Base-by-base conservation (phyloP, 495 filamentous ascomycete genomes). In the Aspergillus heteromorphus region DNA sequence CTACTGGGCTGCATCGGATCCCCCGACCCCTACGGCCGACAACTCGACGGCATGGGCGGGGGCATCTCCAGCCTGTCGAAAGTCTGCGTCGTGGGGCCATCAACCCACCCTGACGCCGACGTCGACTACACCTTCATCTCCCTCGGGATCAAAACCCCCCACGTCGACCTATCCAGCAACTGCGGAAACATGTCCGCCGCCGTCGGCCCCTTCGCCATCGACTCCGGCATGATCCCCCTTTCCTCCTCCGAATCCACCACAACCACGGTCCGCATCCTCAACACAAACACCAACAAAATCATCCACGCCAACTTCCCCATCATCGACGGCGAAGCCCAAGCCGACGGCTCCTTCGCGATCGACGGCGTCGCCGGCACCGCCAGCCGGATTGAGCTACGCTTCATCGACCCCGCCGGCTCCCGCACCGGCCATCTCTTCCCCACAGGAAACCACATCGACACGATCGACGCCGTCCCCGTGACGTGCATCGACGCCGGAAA, bases 41-140 rank as follows among this genome's bases (percentile, higher is more conserved):
- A 90, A 62, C 80, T 91, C 0, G 75, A 90, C 56, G 87, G 87
- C 13, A 74, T 90, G 62, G 87, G 87, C 2, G 86, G 83, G 0
- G 87, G 87, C 4, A 79, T 86, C 56, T 85, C 81, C 25, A 83
- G 79, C 20, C 80, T 87, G 5, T 86, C 83, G 14, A 90, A 91
- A 65, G 73, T 89, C 7, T 87, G 85, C 69, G 74, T 90, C 17
- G 70, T 90, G 3, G 75, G 73, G 7, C 64, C 64, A 1, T 73
- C 80, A 5, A 52, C 58, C 0, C 74, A 75, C 25, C 58, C 47
- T 0, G 79, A 81, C 41, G 80, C 80, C 0, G 84, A 89, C 50
- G 72, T 89, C 16, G 86, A 90, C 47, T 90, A 85, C 58, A 89
- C 85, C 0, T 90, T 90, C 55, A 80, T 84, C 3, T 81, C 84